Base-by-base conservation (phyloP, 768 basidiomycete species). In the Kwoniella bestiolae region DNA sequence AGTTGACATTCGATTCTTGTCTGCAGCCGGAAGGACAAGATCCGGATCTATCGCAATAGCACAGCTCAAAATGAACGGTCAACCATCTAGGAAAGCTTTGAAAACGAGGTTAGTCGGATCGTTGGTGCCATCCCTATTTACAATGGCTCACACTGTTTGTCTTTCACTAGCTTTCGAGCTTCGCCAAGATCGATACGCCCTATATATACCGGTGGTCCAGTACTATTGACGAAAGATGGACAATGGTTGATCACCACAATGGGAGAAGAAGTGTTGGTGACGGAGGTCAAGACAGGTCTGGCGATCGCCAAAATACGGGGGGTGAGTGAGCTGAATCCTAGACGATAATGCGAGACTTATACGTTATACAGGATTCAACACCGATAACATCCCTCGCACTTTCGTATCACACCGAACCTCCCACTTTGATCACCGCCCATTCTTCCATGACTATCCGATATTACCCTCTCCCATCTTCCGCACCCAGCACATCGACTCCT, bases 201-300 rank as follows among this genome's bases (percentile, higher is more conserved):
- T 3, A 82, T 95, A 47, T 91, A 96, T 77, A 98, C 95, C 1
- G 87, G 87, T 44, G 96, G 96, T 31, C 90, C 92, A 16, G 87
- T 94, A 28, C 87, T 90, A 11, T 83, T 91, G 52, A 88, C 91
- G 3, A 80, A 83, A 50, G 91, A 97, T 83, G 94, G 91, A 52
- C 84, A 82, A 59, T 88, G 85, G 81, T 84, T 98, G 32, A 85
- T 93, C 56, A 93, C 92, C 38, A 94, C 93, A 69, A 87, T 98
- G 12, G 89, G 86, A 47, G 93, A 94, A 74, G 89, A 93, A 66
- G 88, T 91, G 5, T 77, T 97, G 18, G 82, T 94, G 53, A 95
- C 93, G 21, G 88, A 94, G 68, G 83, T 92, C n/a, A 82, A 84
- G 46, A 86, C 84, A 53, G 93, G 94, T 4, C 79, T 83, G 52